Percentiles rank a stretch among this genome's conserved stretches.
Conservation (phyloP, 2,329 filamentous ascomycete species). For the Coleophoma eucalyptorum region DNA sequence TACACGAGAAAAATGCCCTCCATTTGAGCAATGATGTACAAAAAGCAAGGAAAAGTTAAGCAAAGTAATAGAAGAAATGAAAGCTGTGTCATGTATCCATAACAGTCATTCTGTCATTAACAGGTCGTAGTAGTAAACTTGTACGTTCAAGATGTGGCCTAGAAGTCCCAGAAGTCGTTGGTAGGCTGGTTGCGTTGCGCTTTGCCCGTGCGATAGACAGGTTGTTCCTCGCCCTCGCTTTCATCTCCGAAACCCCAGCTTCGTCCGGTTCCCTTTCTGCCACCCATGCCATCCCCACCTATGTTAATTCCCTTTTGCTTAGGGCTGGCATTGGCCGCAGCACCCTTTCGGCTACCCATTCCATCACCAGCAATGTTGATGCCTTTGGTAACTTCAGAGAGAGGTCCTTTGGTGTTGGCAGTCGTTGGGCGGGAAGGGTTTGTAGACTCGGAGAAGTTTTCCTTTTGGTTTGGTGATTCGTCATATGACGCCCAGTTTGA, state of each 20-base stretch:
- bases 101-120: constrained; percentile 1
- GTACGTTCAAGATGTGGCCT: not conserved
- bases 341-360: constrained; percentile 58
- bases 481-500: constrained; percentile 56
- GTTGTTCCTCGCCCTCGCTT: constrained; percentile 38
- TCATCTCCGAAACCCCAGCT: constrained; percentile 56
- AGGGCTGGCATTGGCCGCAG: constrained; percentile 49
- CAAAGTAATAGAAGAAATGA: not conserved
- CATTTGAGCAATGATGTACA: not conserved
- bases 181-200: constrained; percentile 20
- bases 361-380: constrained; percentile 47
- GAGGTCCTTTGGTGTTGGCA: constrained; percentile 16
- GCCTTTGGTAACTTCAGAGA: constrained; percentile 23
- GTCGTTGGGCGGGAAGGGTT: constrained; percentile 9
- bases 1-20: too few species aligned
- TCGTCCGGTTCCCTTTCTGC: constrained; percentile 20
- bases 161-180: constrained; percentile 33
- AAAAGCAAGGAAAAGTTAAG: not conserved
- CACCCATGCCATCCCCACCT: constrained; percentile 22
- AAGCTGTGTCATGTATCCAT: not conserved
- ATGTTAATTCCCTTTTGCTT: constrained; percentile 29
- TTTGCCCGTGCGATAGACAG: constrained; percentile 16
- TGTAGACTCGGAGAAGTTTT: constrained; percentile 25
- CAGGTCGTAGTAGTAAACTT: not conserved
- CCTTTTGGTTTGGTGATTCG: constrained; percentile 48